A percentile compares a stretch with the other conserved stretches of the same genome.
phyloP scores from a whole-genome alignment of 352 stramenopile species.

The Phytophthora ohioensis region DNA sequence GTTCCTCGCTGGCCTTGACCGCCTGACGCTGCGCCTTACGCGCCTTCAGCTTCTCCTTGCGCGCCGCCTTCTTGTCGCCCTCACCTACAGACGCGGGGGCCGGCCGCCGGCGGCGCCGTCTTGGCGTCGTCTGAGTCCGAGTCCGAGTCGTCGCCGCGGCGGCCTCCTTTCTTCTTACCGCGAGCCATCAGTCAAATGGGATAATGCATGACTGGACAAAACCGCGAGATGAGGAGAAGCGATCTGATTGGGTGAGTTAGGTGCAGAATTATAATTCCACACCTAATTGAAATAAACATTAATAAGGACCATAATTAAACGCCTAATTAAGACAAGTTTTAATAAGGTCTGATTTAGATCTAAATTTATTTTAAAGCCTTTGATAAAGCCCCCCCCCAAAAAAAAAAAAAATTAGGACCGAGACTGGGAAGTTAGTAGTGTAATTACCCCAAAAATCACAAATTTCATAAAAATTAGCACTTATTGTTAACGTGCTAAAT shows the following conservation, averaged over 20 bases:
- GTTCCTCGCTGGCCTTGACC: slow-evolving; percentile 52
- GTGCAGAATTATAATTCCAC: not conserved
- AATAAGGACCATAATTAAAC: no score
- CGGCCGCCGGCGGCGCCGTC: slow-evolving; percentile 33
- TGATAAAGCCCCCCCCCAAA: no score
- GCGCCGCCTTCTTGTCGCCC: slow-evolving; percentile 79
- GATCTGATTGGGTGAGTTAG: slow-evolving; percentile 19
- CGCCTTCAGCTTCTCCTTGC: slow-evolving; percentile 79
- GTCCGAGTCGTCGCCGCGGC: slow-evolving; percentile 75
- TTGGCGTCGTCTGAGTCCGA: slow-evolving; percentile 74
- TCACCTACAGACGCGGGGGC: slow-evolving; percentile 38
- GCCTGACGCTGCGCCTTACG: slow-evolving; percentile 65
- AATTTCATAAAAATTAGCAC: no score
- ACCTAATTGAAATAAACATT: no score
- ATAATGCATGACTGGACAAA: slow-evolving; percentile 27
- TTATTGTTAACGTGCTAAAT: no score
- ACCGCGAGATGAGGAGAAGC: slow-evolving; percentile 6
- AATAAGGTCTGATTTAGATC: no score
- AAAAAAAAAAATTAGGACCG: no score
- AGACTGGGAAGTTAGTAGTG: no score
- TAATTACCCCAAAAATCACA: no score
- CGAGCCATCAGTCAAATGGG: slow-evolving; percentile 57
- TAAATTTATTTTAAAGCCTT: no score
- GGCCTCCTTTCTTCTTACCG: slow-evolving; percentile 82
- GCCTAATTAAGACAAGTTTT: no score